Evolutionary conservation across 768 basidiomycete genomes (phyloP).

Genomic region (Dioszegia crocea): DNA sequence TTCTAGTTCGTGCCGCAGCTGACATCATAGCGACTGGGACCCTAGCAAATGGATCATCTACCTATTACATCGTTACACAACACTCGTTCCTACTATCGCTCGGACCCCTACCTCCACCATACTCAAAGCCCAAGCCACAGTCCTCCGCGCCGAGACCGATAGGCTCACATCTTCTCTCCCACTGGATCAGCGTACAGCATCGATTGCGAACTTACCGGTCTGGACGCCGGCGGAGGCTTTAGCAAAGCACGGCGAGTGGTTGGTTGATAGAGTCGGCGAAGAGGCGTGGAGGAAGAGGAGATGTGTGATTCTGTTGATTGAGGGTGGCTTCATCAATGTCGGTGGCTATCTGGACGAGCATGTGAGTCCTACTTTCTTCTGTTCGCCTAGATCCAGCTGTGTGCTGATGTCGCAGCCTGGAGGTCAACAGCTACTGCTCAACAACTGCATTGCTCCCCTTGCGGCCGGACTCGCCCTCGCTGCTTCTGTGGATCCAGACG

Average conservation of each 20-base stretch:
- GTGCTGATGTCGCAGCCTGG: slow-evolving; percentile 57
- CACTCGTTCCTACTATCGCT: slow-evolving; percentile 41
- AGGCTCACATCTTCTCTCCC: slow-evolving; percentile 29
- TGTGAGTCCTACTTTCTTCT: slow-evolving; percentile 53
- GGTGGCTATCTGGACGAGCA: slow-evolving; percentile 64
- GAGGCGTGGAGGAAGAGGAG: slow-evolving; percentile 10
- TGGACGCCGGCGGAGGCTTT: slow-evolving; percentile 35
- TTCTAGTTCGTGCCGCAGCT: background rate
- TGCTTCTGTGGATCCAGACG: background rate
- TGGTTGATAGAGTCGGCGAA: slow-evolving; percentile 15
- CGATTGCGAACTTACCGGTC: slow-evolving; percentile 29
- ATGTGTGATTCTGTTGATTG: slow-evolving; percentile 56
- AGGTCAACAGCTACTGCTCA: slow-evolving; percentile 57
- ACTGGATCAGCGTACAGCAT: slow-evolving; percentile 13
- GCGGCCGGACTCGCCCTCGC: background rate
- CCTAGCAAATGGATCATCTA: slow-evolving; percentile 75
- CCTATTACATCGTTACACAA: slow-evolving; percentile 52
- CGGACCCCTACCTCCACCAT: slow-evolving; percentile 41
- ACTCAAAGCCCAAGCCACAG: slow-evolving; percentile 36
- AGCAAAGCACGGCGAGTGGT: slow-evolving; percentile 31
- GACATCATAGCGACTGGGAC: slow-evolving; percentile 66
- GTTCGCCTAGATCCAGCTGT: background rate
- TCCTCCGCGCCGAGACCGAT: slow-evolving; percentile 41
- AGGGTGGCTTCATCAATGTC: slow-evolving; percentile 62
- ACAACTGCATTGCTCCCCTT: slow-evolving; percentile 53